phyloP scores from a whole-genome alignment of 106 monocot genomes.

The Acanthochlamys bracteata region DNA sequence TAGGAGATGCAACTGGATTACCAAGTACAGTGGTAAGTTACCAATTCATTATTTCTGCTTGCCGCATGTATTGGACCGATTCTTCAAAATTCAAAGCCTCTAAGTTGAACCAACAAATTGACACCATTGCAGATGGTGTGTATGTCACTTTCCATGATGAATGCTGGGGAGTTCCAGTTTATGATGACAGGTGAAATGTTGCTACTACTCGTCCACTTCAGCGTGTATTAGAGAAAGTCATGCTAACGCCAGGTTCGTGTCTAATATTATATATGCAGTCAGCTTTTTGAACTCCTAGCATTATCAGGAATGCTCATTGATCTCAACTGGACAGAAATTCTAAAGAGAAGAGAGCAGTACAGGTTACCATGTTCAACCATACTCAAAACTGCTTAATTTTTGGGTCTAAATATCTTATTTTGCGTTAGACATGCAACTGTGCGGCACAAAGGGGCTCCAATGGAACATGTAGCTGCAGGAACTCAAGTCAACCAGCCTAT shows the following conservation, averaged over 20 bases:
- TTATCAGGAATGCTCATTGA: conserved; percentile 76
- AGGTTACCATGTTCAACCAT: conserved; percentile 26
- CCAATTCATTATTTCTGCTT: background rate
- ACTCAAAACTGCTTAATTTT: no score
- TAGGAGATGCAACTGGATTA: conserved; percentile 89
- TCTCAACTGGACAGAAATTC: conserved; percentile 71
- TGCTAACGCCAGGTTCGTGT: background rate
- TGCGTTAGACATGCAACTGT: no score
- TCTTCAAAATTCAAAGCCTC: background rate
- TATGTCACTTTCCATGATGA: conserved; percentile 80
- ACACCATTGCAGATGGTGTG: conserved; percentile 44
- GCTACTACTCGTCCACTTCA: background rate
- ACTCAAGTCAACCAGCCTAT: no score
- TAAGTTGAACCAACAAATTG: background rate
- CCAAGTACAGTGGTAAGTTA: conserved; percentile 65
- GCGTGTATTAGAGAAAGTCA: background rate
- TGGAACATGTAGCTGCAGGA: no score
- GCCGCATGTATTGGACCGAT: background rate
- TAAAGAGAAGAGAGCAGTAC: conserved; percentile 65
- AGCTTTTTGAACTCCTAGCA: conserved; percentile 60
- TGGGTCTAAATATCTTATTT: no score
- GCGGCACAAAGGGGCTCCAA: no score
- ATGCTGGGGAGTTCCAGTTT: conserved; percentile 79
- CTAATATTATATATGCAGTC: conserved; percentile 18
- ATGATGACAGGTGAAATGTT: conserved; percentile 50